phyloP scores from a whole-genome alignment of 306 rosid species.

The Begonia peltatifolia region DNA sequence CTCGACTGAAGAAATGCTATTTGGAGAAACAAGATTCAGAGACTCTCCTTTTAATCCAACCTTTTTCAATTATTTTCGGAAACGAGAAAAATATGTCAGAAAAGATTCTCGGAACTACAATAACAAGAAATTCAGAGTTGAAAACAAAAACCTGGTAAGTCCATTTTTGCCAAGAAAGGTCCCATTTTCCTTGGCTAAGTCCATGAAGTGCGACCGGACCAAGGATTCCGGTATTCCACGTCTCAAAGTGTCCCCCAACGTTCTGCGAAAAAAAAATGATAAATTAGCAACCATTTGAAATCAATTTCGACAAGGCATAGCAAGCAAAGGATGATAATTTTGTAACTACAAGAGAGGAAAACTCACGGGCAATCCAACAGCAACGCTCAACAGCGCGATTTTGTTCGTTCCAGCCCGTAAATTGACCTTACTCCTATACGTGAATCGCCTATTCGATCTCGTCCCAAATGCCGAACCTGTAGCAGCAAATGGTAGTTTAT shows the following conservation, averaged over 20 bases:
- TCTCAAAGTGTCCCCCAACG: slow-evolving; percentile 90
- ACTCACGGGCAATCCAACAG: slow-evolving; percentile 92
- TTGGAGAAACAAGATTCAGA: slow-evolving; percentile 73
- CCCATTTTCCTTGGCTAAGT: slow-evolving; percentile 82
- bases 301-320: not conserved
- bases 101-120: too few species aligned
- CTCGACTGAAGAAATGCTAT: slow-evolving; percentile 60
- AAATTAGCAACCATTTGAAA: slow-evolving; percentile 2
- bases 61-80: slow-evolving; percentile 21
- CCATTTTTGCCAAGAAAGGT: slow-evolving; percentile 92
- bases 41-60: slow-evolving; percentile 97
- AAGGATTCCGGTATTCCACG: slow-evolving; percentile 93
- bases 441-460: slow-evolving; percentile 73
- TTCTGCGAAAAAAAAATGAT: slow-evolving; percentile 35
- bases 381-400: slow-evolving; percentile 84
- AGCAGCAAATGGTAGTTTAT: slow-evolving; percentile 7
- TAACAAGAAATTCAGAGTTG: not conserved
- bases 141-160: slow-evolving; percentile 63
- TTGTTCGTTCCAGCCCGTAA: slow-evolving; percentile 73
- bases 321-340: slow-evolving; percentile 2
- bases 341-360: slow-evolving; percentile 9
- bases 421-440: slow-evolving; percentile 58
- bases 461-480: slow-evolving; percentile 92
- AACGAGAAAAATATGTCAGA: too few species aligned
- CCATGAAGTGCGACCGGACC: slow-evolving; percentile 96